These are phyloP conservation scores for Botryotinia globosa DNA, from an alignment of 2,329 filamentous ascomycete genomes.

Conservation along the genomic window DNA sequence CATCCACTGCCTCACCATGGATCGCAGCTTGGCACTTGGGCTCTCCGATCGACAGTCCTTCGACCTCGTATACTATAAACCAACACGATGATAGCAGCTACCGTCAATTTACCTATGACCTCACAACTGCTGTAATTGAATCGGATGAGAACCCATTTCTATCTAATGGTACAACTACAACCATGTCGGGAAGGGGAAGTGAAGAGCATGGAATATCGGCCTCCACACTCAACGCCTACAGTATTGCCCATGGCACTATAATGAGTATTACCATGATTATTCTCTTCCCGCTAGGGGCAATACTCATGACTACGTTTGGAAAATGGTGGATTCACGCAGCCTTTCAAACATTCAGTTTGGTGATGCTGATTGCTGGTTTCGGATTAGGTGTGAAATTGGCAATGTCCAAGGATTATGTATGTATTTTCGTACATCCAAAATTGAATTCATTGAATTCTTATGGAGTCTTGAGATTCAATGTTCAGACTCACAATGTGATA, in stretches of 20 bases:
- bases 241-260: slow-evolving; percentile 53
- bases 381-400: slow-evolving; percentile 54
- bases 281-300: slow-evolving; percentile 58
- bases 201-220: not conserved
- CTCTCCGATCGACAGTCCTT: slow-evolving; percentile 27
- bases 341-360: slow-evolving; percentile 54
- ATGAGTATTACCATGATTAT: slow-evolving; percentile 59
- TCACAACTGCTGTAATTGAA: slow-evolving; percentile 28
- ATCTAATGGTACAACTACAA: slow-evolving; percentile 2
- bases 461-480: not conserved
- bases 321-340: slow-evolving; percentile 51
- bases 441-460: not conserved
- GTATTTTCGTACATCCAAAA: slow-evolving; percentile 41
- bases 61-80: slow-evolving; percentile 22
- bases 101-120: slow-evolving; percentile 30
- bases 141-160: slow-evolving; percentile 33
- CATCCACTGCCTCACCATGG: slow-evolving; percentile 27
- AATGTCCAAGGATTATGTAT: slow-evolving; percentile 37
- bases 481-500: not conserved
- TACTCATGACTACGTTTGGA: slow-evolving; percentile 57
- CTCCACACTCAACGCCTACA: slow-evolving; percentile 22
- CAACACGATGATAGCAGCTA: slow-evolving; percentile 26
- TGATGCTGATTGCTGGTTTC: slow-evolving; percentile 61
- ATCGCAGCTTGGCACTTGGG: slow-evolving; percentile 35
- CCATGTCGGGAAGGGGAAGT: not conserved